Conservation (phyloP, 2,329 filamentous ascomycete species). For the Pseudocercospora fuligena region DNA sequence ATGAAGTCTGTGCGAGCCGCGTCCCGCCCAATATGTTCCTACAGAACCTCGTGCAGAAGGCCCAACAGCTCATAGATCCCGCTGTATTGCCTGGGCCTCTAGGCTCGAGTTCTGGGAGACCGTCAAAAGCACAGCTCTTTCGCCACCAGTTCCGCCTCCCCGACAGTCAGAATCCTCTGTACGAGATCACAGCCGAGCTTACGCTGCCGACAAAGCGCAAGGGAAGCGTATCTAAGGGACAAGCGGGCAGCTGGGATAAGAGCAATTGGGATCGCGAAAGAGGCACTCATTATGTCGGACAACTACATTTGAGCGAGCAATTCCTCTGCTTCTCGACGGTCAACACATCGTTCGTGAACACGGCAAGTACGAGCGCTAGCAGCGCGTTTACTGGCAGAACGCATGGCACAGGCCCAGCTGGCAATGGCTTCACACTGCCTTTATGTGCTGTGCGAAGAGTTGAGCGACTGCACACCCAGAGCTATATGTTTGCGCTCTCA, state of each 20-base stretch:
- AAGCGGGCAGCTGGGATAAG: constrained; percentile 62
- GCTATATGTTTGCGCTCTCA: constrained; percentile 87
- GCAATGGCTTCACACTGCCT: constrained; percentile 94
- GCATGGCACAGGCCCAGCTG: constrained; percentile 86
- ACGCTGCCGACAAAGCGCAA: constrained; percentile 73
- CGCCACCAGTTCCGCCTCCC: constrained; percentile 96
- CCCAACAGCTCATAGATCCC: constrained; percentile 82
- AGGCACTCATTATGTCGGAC: constrained; percentile 78
- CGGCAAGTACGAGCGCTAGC: constrained; percentile 77
- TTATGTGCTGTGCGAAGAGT: constrained; percentile 90
- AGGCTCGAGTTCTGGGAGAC: constrained; percentile 73
- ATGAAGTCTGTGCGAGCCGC: constrained; percentile 20
- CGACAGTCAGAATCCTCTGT: constrained; percentile 86
- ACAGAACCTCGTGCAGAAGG: constrained; percentile 89
- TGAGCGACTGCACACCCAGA: constrained; percentile 90
- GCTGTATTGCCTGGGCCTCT: constrained; percentile 67
- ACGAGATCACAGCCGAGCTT: constrained; percentile 95
- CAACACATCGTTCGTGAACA: constrained; percentile 80
- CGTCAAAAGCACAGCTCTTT: constrained; percentile 90
- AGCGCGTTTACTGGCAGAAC: constrained; percentile 90
- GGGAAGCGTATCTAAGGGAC: constrained; percentile 27
- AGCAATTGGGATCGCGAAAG: constrained; percentile 65
- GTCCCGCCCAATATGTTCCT: constrained; percentile 59
- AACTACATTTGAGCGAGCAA: constrained; percentile 89
- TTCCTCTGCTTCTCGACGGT: constrained; percentile 98